Evolutionary conservation across 2,329 filamentous ascomycete genomes (phyloP).

Genomic region (Shiraia bambusicola): DNA sequence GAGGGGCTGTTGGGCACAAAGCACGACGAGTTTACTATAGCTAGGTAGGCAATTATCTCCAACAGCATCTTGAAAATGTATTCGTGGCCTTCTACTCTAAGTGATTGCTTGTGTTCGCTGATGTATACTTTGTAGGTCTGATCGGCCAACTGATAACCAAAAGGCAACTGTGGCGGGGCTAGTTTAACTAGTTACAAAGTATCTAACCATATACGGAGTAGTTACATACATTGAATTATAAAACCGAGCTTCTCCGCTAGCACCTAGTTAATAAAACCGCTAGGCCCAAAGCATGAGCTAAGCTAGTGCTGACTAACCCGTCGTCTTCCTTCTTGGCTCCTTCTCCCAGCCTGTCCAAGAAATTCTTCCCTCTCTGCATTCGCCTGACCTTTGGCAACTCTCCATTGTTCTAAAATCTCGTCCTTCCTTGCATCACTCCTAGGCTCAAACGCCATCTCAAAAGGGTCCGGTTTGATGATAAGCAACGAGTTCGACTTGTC

Average conservation of each 20-base stretch:
- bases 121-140: too few species aligned
- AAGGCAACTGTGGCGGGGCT: too few species aligned
- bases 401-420: conserved; percentile 36
- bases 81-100: neutral
- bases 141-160: neutral
- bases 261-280: neutral
- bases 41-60: too few species aligned
- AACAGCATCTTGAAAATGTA: too few species aligned
- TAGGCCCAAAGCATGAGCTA: too few species aligned
- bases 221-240: too few species aligned
- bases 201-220: too few species aligned
- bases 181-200: too few species aligned
- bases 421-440: conserved; percentile 46
- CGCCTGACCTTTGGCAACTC: conserved; percentile 42
- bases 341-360: conserved; percentile 13
- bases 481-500: conserved; percentile 58
- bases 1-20: too few species aligned
- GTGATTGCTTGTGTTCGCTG: neutral
- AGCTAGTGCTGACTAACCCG: conserved; percentile 5
- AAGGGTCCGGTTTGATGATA: conserved; percentile 60
- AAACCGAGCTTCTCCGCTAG: conserved; percentile 1
- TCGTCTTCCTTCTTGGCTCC: conserved; percentile 2
- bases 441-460: conserved; percentile 57
- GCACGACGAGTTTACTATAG: too few species aligned
- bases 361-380: conserved; percentile 40